Percentiles rank a stretch among this genome's conserved stretches.
These are phyloP conservation scores for Cryoendolithus antarcticus DNA, from an alignment of 2,329 filamentous ascomycete genomes.

Conservation along the genomic window DNA sequence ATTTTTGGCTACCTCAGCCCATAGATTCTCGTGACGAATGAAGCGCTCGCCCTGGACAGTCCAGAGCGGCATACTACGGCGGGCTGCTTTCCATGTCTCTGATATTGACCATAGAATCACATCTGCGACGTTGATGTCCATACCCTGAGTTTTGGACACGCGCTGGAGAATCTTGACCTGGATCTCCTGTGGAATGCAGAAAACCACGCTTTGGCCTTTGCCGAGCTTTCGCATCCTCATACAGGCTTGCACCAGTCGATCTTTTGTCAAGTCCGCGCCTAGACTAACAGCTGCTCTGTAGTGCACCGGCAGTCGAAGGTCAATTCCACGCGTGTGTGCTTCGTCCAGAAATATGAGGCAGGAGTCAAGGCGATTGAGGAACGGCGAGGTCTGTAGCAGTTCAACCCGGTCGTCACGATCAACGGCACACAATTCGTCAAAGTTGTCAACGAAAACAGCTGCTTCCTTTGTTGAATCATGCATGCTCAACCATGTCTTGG, in stretches of 20 bases:
- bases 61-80: slow-evolving; percentile 46
- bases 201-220: slow-evolving; percentile 51
- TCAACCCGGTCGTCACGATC: slow-evolving; percentile 37
- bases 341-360: slow-evolving; percentile 62
- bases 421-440: slow-evolving; percentile 43
- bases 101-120: slow-evolving; percentile 48
- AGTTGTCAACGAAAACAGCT: slow-evolving; percentile 45
- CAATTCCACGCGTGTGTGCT: slow-evolving; percentile 56
- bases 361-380: slow-evolving; percentile 38
- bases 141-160: slow-evolving; percentile 2
- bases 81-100: slow-evolving; percentile 42
- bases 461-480: slow-evolving; percentile 25
- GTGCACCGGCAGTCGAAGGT: slow-evolving; percentile 46
- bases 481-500: slow-evolving; percentile 41
- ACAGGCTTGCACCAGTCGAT: slow-evolving; percentile 56
- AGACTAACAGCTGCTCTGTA: slow-evolving; percentile 57
- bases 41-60: slow-evolving; percentile 45
- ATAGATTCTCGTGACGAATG: slow-evolving; percentile 30
- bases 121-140: slow-evolving; percentile 37
- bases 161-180: slow-evolving; percentile 35
- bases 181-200: slow-evolving; percentile 49
- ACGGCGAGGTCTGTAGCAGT: slow-evolving; percentile 46
- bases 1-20: slow-evolving; percentile 12
- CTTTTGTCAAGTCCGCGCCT: slow-evolving; percentile 53
- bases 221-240: slow-evolving; percentile 63